Evolutionary conservation across 305 asterid genomes (phyloP), one percentile per base, ranked within the genome.

Genomic region (Rubia balearica): DNA sequence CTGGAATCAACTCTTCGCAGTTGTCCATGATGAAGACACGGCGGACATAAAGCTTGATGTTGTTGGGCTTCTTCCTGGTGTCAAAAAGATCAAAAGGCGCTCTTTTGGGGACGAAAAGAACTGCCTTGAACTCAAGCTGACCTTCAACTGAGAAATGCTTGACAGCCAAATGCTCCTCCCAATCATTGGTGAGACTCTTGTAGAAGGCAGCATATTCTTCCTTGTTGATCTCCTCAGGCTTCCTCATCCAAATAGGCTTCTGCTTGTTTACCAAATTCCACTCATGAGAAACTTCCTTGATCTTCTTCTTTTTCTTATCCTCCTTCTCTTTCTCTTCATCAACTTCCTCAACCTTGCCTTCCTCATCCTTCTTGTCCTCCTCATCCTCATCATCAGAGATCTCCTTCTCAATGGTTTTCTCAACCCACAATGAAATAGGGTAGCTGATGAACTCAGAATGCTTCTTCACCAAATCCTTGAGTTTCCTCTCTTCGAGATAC

Each of bases 21-120:
- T 90, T 90, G 76, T 89, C 97, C 97, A 91, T 91, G 48, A 91
- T 91, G 66, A 91, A 89, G 5, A 90, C 96, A 65, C 97, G 86
- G 2, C 96, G 92, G 4, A 90, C 96, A 78, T 90, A 90, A 16
- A 90, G 84, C 90, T 88, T 90, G 11, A 90, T 90, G 82, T 90
- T 90, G 82, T 88, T 90, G 63, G 96, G 96, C 84, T 90, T 90
- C 81, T 89, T 90, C 84, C 64, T 87, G 4, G 89, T 87, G 62
- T 90, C 96, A 61, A 90, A 90, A 33, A 90, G 95, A 74, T 90
- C 96, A 65, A 90, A 90, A 5, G 96, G 96, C 4, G 95, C 92
- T 51, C 92, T 79, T 84, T 90, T 86, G 0, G 96, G 96, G 55
- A 88, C 91, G 80, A 83, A 90, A 14, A 90, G 89, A 16, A 90